Percentiles rank a stretch among this genome's conserved stretches.
Conservation (phyloP, 768 basidiomycete genomes). For the Pulveroboletus sp. region DNA sequence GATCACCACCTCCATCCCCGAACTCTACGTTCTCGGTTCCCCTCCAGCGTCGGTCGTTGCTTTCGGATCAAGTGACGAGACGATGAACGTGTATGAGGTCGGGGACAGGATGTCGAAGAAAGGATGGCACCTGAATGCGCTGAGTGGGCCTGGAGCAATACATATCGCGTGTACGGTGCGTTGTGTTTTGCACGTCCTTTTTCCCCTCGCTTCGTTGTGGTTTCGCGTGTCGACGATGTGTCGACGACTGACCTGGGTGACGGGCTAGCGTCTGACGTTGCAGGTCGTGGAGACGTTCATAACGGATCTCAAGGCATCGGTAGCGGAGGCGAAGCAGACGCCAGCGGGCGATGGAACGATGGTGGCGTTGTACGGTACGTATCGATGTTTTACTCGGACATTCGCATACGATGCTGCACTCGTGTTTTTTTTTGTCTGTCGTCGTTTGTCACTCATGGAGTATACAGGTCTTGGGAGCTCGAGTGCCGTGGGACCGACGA, state of each 20-base stretch:
- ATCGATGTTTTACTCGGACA: conserved; percentile 3
- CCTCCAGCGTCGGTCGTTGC: conserved; percentile 90
- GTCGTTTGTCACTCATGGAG: neutral
- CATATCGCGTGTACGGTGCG: conserved; percentile 94
- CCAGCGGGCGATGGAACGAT: conserved; percentile 77
- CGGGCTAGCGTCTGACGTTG: conserved; percentile 71
- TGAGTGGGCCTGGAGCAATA: conserved; percentile 73
- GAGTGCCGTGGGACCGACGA: conserved; percentile 73
- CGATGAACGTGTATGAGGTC: conserved; percentile 70
- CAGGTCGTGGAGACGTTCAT: conserved; percentile 72
- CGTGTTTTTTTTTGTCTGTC: neutral
- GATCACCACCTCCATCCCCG: conserved; percentile 66
- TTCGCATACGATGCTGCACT: neutral
- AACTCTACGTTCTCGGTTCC: conserved; percentile 84
- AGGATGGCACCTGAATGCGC: conserved; percentile 91
- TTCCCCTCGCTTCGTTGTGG: neutral
- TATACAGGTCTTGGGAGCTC: conserved; percentile 74
- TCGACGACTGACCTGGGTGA: neutral
- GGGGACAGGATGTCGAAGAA: conserved; percentile 82
- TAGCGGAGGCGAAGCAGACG: conserved; percentile 59
- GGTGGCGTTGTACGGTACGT: conserved; percentile 86
- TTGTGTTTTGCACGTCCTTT: neutral
- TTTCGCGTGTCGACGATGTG: neutral
- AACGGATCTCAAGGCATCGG: conserved; percentile 73
- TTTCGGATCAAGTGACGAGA: conserved; percentile 61